These are phyloP conservation scores for Oryza meyeriana DNA, from an alignment of 176 grass and related monocot genomes.

Conservation along the genomic window DNA sequence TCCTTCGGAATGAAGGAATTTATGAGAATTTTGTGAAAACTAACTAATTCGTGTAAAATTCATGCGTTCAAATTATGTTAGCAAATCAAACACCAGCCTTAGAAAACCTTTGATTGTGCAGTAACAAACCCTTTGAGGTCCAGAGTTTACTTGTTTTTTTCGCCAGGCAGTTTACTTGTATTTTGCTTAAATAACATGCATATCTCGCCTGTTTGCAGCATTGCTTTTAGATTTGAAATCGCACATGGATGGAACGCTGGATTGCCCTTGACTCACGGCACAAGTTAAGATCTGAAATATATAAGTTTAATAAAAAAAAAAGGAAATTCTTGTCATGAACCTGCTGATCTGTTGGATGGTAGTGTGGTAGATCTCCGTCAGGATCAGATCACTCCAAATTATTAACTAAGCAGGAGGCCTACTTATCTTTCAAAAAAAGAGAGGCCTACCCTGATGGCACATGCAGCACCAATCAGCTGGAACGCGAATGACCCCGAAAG, in stretches of 20 bases:
- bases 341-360: background rate
- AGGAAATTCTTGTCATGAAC: background rate
- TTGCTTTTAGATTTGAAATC: background rate
- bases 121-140: no score
- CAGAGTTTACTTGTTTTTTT: no score
- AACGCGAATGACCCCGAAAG: background rate
- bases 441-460: background rate
- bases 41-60: no score
- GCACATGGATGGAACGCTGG: background rate
- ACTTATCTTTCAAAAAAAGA: no score
- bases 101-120: no score
- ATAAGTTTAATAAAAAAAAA: background rate
- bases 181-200: background rate
- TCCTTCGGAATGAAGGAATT: no score
- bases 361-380: background rate
- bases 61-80: no score
- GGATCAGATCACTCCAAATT: background rate
- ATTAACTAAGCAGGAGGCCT: no score
- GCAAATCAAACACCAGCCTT: no score
- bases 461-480: background rate
- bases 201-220: background rate
- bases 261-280: background rate
- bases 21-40: no score
- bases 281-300: background rate
- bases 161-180: background rate